A percentile compares a stretch with the other conserved stretches of the same genome.
Evolutionary conservation across 805 yeast genomes (phyloP).

Genomic region (Kodamaea laetipori): DNA sequence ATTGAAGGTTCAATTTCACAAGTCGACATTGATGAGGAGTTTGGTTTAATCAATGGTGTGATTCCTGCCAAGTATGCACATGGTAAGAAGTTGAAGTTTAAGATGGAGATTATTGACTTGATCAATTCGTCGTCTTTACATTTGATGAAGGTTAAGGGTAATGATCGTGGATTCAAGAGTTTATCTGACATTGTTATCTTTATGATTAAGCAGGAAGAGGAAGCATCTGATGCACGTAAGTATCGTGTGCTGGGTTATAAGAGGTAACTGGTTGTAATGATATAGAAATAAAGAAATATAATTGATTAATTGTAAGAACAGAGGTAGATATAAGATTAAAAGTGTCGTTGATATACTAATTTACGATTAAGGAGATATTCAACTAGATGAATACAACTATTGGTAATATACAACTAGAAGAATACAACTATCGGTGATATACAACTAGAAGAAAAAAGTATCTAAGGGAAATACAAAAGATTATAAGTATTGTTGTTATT

Average conservation of each 20-base stretch:
- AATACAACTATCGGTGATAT: too few relatives aligned
- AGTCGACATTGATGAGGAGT: conserved; percentile 45
- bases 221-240: conserved; percentile 18
- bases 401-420: too few relatives aligned
- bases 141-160: conserved; percentile 47
- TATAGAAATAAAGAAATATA: conserved; percentile 1
- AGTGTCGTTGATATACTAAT: too few relatives aligned
- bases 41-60: conserved; percentile 46
- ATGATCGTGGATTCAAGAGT: conserved; percentile 46
- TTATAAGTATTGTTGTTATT: too few relatives aligned
- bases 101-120: conserved; percentile 44
- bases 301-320: background rate
- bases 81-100: conserved; percentile 50
- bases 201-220: conserved; percentile 48
- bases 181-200: conserved; percentile 45
- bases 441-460: too few relatives aligned
- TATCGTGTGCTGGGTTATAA: conserved; percentile 10
- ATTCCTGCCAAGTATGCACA: conserved; percentile 49
- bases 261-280: conserved; percentile 7
- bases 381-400: too few relatives aligned
- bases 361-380: too few relatives aligned
- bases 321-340: too few relatives aligned
- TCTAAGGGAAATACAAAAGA: too few relatives aligned
- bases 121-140: conserved; percentile 42
- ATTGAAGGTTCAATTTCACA: conserved; percentile 52